Percentiles rank a stretch among this genome's conserved stretches.
Conservation (phyloP, 2,329 filamentous ascomycete species). For the Xylaria sp. region DNA sequence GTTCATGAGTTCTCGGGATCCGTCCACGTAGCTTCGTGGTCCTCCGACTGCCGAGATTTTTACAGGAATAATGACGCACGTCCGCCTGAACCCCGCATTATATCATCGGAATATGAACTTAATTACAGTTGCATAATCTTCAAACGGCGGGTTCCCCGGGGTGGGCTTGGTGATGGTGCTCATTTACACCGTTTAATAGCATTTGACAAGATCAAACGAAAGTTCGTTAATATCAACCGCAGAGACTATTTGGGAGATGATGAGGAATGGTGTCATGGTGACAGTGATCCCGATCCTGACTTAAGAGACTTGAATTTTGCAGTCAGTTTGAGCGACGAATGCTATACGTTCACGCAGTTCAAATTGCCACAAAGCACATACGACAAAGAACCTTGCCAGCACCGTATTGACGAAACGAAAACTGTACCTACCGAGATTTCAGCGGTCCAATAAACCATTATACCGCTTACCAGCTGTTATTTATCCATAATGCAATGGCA, state of each 20-base stretch:
- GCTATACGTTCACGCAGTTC: neutral
- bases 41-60: neutral
- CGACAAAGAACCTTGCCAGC: neutral
- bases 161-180: too few relatives aligned
- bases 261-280: too few relatives aligned
- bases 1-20: conserved; percentile 19
- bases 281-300: too few relatives aligned
- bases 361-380: neutral
- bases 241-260: too few relatives aligned
- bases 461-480: neutral
- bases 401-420: neutral
- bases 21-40: conserved; percentile 12
- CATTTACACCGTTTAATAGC: too few relatives aligned
- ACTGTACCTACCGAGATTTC: neutral
- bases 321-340: neutral
- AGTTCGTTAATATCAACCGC: conserved; percentile 1
- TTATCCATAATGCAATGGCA: neutral
- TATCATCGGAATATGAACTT: conserved; percentile 15
- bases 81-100: neutral
- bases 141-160: too few relatives aligned
- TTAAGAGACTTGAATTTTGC: conserved; percentile 21
- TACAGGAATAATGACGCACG: neutral
- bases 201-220: conserved; percentile 26
- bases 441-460: neutral
- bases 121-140: conserved; percentile 23